phyloP scores from a whole-genome alignment of 371 early-diverging fungal species.

The Nematocida sp. region DNA sequence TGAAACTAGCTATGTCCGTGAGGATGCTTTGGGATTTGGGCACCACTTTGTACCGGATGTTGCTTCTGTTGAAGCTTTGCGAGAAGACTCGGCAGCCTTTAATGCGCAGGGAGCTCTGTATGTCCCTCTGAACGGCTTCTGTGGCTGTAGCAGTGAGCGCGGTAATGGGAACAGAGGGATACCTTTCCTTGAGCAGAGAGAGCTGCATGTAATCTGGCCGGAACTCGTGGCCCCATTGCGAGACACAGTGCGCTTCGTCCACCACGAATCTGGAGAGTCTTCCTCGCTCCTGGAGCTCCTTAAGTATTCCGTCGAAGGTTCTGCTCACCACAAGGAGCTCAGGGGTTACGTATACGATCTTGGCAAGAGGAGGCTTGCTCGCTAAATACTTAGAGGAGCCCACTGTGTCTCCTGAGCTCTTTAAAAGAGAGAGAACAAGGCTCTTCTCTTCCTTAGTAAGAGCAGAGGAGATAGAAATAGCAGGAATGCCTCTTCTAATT shows the following conservation, averaged over 20 bases:
- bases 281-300: conserved; percentile 16
- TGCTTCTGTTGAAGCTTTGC: conserved; percentile 75
- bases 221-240: conserved; percentile 93
- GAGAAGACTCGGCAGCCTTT: conserved; percentile 68
- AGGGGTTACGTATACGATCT: conserved; percentile 86
- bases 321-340: conserved; percentile 77
- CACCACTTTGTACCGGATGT: conserved; percentile 73
- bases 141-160: conserved; percentile 96
- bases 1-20: conserved; percentile 74
- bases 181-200: conserved; percentile 70
- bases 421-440: conserved; percentile 18
- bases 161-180: conserved; percentile 79
- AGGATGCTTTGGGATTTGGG: conserved; percentile 68
- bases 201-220: conserved; percentile 67
- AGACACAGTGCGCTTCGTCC: conserved; percentile 96
- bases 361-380: conserved; percentile 61
- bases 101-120: conserved; percentile 53
- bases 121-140: conserved; percentile 74
- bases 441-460: conserved; percentile 55
- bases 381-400: too few relatives aligned
- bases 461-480: too few relatives aligned
- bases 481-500: conserved; percentile 72
- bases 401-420: neutral
- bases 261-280: conserved; percentile 75
- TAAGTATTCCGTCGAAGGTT: conserved; percentile 71